Base-by-base conservation (phyloP, 2,329 filamentous ascomycete genomes). In the Aaosphaeria pasadenensis region DNA sequence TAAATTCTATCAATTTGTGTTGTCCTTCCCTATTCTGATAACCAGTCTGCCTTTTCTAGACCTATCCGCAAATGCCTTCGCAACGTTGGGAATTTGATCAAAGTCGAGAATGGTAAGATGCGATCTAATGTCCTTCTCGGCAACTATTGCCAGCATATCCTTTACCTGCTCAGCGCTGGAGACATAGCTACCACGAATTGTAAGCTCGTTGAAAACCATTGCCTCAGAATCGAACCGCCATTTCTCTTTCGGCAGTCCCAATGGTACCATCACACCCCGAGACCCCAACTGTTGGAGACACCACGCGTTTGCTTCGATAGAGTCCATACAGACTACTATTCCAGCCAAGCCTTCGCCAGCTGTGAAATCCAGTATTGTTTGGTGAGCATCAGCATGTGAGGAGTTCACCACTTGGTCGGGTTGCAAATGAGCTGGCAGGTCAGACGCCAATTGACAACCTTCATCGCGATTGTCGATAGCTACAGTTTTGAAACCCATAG, bases 281-380 rank as follows among this genome's bases (percentile, higher is more conserved):
- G 55, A 59, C 5, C 56, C 56, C 33, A 62, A 38, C 36, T 62
- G 53, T 24, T 54, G 58, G 28, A 60, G 45, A 39, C 60, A 58
- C 58, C 61, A 64, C 1, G 54, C 44, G 24, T 58, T 64, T 11
- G 56, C 59, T 28, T 46, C 40, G 9, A 58, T 52, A 1, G 56
- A 57, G 43, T 64, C 61, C 3, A 58, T 63, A 39, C 60, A 63
- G 11, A 63, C 57, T 28, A 64, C 51, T n/a, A 59, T 53, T 9
- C 57, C 58, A 43, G 58, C 55, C 38, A 59, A 52, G 17, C 59
- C 58, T 55, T 63, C 54, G 13, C 52, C 57, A 1, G 43, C 45
- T 33, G 57, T 61, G 33, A 60, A 55, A 0, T 56, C 43, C 1
- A 53, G 28, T 11, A 60, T 54, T 24, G 45, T 36, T 13, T 13